A percentile compares a stretch with the other conserved stretches of the same genome.
Evolutionary conservation across 2,329 filamentous ascomycete genomes (phyloP).

Genomic region (Colletotrichum sp.): DNA sequence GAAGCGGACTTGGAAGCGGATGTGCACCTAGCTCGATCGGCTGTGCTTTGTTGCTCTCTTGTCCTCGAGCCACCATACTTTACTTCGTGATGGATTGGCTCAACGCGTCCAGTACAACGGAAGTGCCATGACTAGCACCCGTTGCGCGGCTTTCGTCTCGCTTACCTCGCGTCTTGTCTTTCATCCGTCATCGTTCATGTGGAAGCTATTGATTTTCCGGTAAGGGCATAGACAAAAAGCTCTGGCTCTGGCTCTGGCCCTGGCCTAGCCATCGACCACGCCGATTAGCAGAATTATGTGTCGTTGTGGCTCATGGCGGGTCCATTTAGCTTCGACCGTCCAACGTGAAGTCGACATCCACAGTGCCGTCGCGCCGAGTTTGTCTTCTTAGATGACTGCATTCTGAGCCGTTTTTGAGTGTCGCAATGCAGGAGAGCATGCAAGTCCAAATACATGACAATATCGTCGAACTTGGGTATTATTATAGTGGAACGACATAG

Average conservation of each 20-base stretch:
- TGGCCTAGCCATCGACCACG: not conserved
- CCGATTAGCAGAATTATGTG: not conserved
- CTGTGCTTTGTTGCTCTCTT: not conserved
- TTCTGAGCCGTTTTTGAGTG: conserved; percentile 17
- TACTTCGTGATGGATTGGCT: not conserved
- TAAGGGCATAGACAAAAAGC: not conserved
- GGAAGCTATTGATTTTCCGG: not conserved
- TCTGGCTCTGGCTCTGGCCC: not conserved
- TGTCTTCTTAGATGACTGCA: not conserved
- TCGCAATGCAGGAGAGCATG: not conserved
- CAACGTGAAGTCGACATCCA: not conserved
- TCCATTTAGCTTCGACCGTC: not conserved
- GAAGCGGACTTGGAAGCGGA: not conserved
- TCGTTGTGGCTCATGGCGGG: not conserved
- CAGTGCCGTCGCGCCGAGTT: not conserved
- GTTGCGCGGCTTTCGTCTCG: not conserved
- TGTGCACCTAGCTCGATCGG: not conserved
- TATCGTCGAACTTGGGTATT: not conserved
- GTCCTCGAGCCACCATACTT: not conserved
- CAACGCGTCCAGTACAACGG: not conserved
- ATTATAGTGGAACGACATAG: not conserved
- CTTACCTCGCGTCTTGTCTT: not conserved
- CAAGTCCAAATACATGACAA: not conserved
- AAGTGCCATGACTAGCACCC: not conserved
- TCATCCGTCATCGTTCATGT: not conserved